Evolutionary conservation across 306 rosid genomes (phyloP), one percentile per base, ranked within the genome.

Genomic region (Cicer judaicum): DNA sequence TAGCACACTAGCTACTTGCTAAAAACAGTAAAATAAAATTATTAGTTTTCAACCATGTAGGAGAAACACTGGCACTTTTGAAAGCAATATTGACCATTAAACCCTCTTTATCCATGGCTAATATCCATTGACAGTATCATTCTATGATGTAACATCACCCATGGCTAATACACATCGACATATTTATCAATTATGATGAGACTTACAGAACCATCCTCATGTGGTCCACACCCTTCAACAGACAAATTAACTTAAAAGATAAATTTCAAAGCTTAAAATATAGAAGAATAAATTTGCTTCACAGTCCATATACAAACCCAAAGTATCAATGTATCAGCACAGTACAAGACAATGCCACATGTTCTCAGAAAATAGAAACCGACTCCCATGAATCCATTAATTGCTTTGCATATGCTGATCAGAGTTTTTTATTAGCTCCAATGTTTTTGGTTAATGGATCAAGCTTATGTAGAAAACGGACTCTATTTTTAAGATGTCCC

Each of bases 11-110:
- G 59, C 52, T 18, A 9, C 38, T 53, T 7, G 34, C 34, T n/a
- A 50, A 69, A 68, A 34, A n/a, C n/a, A 34, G 61, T 24, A 19
- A 46, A 67, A 46, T 46, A 19, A 48, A 67, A 67, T 65, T 10
- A 43, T 21, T n/a, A 14, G 29, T 40, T 34, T 70, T 38, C 36
- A 55, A 18, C 19, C 41, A 54, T 41, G 39, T 10, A 11, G 40
- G 41, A 7, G 54, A 71, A 70, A 18, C 14, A 8, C 18, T 7
- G 1, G 6, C 7, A 7, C 43, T 50, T 68, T 10, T 8, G 11
- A 21, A 21, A 21, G 64, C 64, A 57, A 57, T 21, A 21, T 21
- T 53, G 21, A 15, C 59, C 24, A 24, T 12, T 10, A 19, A 57
- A 56, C 40, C 64, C 40, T 57, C 64, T 24, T 24, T 24, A 24